Base-by-base conservation (phyloP, 2,329 filamentous ascomycete species). In the Colletotrichum sp. region DNA sequence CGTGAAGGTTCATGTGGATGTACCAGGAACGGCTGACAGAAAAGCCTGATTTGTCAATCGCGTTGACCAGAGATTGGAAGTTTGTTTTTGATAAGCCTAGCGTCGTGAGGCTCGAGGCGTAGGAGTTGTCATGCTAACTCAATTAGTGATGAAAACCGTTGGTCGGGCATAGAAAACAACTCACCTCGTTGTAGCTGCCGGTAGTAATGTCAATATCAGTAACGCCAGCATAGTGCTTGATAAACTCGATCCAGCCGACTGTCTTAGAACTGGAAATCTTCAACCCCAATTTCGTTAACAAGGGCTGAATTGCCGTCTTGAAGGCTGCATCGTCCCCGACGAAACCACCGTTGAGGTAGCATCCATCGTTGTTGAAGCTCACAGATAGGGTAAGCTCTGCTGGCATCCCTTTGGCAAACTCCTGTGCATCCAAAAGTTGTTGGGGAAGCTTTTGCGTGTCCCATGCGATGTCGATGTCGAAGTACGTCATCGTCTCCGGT, bases 1-100 rank as follows among this genome's bases (percentile, higher is more conserved):
- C 83, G 71, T 83, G 81, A 67, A 82, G 74, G 77, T 84, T 83
- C 63, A 84, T 81, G 71, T 83, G 83, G 70, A 84, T 78, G 77
- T 79, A 85, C 83, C 83, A 85, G 63, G 78, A 57, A 21, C 81
- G 81, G 3, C 12, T 39, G 7, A 52, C 66, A 28, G 66, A 61
- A 65, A 79, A 78, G 34, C 77, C 76, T 71, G 79, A 63, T 76
- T 74, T 18, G 28, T 68, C 57, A 57, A 70, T 64, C 77, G 78
- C 81, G 24, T 78, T 55, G 36, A 78, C 77, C 13, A 84, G 77
- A 0, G 79, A 79, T 30, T 80, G 34, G 15, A 82, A 74, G 21
- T 81, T 78, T 0, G 43, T 8, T 34, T 77, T 72, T 1, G 77
- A 78, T 2, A 84, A 78, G 2, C 77, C 72, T 16, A 78, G 74